These are phyloP conservation scores for Cytospora mali DNA, from an alignment of 2,329 filamentous ascomycete genomes.

Conservation along the genomic window DNA sequence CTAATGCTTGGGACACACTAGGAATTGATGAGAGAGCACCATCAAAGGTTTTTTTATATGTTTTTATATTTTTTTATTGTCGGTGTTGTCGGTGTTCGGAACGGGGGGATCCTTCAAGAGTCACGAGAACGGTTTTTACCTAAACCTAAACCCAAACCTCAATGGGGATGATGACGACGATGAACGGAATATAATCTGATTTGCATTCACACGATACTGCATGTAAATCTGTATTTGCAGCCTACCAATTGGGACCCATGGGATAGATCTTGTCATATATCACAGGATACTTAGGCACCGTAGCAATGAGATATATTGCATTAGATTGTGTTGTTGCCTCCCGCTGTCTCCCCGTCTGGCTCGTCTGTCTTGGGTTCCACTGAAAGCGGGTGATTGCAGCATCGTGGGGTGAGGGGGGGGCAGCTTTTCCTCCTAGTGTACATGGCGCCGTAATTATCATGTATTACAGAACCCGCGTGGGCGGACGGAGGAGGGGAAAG, in stretches of 20 bases:
- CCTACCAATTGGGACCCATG: too few relatives aligned
- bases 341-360: neutral
- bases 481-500: slow-evolving; percentile 3
- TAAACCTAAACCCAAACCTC: slow-evolving; percentile 1
- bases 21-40: slow-evolving; percentile 23
- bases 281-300: neutral
- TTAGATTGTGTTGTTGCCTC: neutral
- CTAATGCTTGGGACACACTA: slow-evolving; percentile 28
- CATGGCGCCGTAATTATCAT: slow-evolving; percentile 3
- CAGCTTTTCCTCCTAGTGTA: slow-evolving; percentile 19
- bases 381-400: slow-evolving; percentile 20
- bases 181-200: slow-evolving; percentile 11
- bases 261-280: neutral
- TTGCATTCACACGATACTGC: neutral
- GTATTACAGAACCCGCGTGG: neutral
- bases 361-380: neutral
- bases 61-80: neutral
- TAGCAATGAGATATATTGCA: neutral
- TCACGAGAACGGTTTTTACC: slow-evolving; percentile 4
- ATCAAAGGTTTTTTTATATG: neutral
- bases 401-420: slow-evolving; percentile 23
- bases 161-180: slow-evolving; percentile 16
- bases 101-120: slow-evolving; percentile 7
- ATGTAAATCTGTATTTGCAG: slow-evolving; percentile 2
- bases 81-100: slow-evolving; percentile 13